A percentile compares a stretch with the other conserved stretches of the same genome.
Conservation (phyloP, 2,329 filamentous ascomycete species). For the Cercospora berteroae region DNA sequence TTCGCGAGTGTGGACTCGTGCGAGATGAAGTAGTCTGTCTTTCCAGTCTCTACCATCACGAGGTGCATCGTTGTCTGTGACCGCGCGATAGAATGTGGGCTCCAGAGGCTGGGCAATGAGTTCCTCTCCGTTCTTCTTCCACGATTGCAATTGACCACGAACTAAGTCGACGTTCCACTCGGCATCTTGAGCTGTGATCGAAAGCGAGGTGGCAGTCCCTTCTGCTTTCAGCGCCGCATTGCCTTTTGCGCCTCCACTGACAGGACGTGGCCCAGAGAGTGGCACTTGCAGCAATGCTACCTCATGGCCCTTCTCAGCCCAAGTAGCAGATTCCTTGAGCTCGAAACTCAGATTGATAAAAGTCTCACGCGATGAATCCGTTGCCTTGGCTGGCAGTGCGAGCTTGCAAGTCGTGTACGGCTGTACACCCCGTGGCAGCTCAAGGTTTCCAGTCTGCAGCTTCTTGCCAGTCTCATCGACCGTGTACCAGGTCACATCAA, state of each 20-base stretch:
- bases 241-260: background rate
- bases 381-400: constrained; percentile 14
- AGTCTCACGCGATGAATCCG: constrained; percentile 14
- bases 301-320: constrained; percentile 38
- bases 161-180: constrained; percentile 28
- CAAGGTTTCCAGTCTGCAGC: constrained; percentile 5
- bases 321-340: constrained; percentile 36
- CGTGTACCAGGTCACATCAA: constrained; percentile 28
- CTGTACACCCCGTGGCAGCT: constrained; percentile 15
- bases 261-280: constrained; percentile 12
- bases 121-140: constrained; percentile 29
- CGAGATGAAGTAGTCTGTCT: constrained; percentile 24
- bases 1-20: constrained; percentile 23
- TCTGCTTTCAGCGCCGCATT: constrained; percentile 1
- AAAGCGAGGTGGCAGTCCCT: constrained; percentile 8
- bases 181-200: constrained; percentile 6
- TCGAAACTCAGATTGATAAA: constrained; percentile 35
- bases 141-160: constrained; percentile 25
- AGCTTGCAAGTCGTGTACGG: constrained; percentile 25
- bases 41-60: constrained; percentile 59
- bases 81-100: constrained; percentile 58
- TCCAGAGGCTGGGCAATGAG: constrained; percentile 24
- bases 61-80: constrained; percentile 63
- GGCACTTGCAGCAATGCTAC: constrained; percentile 39
- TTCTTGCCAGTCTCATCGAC: constrained; percentile 19